Percentiles rank a stretch among this genome's conserved stretches.
These are phyloP conservation scores for Fomitopsis serialis DNA, from an alignment of 768 basidiomycete genomes.

Conservation along the genomic window DNA sequence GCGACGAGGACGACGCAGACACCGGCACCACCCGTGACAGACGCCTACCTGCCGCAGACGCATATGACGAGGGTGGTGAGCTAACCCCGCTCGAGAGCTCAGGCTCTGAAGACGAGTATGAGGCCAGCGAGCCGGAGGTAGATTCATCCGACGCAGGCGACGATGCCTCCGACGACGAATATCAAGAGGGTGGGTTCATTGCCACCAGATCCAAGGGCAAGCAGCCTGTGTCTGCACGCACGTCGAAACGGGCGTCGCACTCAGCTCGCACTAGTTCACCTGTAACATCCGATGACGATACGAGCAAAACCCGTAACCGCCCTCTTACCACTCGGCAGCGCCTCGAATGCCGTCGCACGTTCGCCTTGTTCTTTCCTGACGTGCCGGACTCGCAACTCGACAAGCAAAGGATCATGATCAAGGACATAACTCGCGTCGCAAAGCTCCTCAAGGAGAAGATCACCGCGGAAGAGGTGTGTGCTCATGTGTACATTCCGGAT, in stretches of 20 bases:
- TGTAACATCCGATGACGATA: background rate
- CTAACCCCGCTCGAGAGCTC: slow-evolving; percentile 4
- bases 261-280: background rate
- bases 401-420: slow-evolving; percentile 53
- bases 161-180: slow-evolving; percentile 26
- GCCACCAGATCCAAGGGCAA: slow-evolving; percentile 1
- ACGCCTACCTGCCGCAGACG: background rate
- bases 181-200: slow-evolving; percentile 20
- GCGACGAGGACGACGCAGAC: slow-evolving; percentile 19
- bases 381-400: slow-evolving; percentile 40
- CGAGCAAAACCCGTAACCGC: background rate
- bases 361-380: slow-evolving; percentile 70
- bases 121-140: slow-evolving; percentile 9
- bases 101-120: slow-evolving; percentile 27
- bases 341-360: slow-evolving; percentile 50
- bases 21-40: slow-evolving; percentile 25
- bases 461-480: slow-evolving; percentile 66
- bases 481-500: too few species aligned
- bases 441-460: slow-evolving; percentile 65
- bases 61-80: slow-evolving; percentile 2
- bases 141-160: background rate
- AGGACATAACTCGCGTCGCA: slow-evolving; percentile 58
- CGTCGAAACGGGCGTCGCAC: background rate
- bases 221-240: too few species aligned
- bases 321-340: slow-evolving; percentile 48